These are phyloP conservation scores for Chrysoporthe deuterocubensis DNA, from an alignment of 2,329 filamentous ascomycete genomes.

Conservation along the genomic window DNA sequence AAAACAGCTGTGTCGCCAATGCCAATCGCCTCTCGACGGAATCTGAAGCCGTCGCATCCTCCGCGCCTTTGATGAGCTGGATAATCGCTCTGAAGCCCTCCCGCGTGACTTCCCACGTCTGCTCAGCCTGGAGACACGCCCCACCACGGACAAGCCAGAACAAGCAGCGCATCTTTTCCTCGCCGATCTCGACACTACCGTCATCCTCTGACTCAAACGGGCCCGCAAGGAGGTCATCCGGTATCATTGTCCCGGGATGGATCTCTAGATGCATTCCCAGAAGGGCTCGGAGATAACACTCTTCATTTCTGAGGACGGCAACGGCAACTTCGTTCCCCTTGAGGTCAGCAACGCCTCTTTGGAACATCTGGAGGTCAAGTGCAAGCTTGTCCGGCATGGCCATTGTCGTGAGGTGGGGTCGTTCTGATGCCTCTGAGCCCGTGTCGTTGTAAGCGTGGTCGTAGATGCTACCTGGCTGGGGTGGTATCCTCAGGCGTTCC, in stretches of 20 bases:
- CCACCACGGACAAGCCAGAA: conserved; percentile 38
- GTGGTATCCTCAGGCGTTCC: conserved; percentile 16
- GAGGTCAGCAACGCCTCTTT: conserved; percentile 1
- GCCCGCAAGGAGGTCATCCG: conserved; percentile 34
- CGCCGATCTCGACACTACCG: conserved; percentile 16
- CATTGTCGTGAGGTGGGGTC: conserved; percentile 4
- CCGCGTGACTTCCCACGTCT: conserved; percentile 37
- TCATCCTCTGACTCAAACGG: conserved; percentile 30
- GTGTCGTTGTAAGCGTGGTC: conserved; percentile 18
- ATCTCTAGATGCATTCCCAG: conserved; percentile 32
- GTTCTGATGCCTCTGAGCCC: not conserved
- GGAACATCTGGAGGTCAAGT: conserved; percentile 20
- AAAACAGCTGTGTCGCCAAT: conserved; percentile 19
- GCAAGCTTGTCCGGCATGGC: conserved; percentile 24
- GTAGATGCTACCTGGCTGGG: conserved; percentile 26
- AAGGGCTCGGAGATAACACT: conserved; percentile 14
- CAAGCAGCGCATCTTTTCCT: conserved; percentile 31
- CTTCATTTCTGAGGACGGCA: not conserved
- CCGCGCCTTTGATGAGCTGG: conserved; percentile 18
- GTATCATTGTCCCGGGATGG: conserved; percentile 33
- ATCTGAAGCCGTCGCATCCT: not conserved
- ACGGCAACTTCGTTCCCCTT: not conserved
- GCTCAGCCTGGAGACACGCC: conserved; percentile 28
- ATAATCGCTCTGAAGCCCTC: conserved; percentile 24
- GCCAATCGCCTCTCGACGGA: conserved; percentile 10